Base-by-base conservation (phyloP, 202 grass and related monocot genomes). In the Elaeis oleifera region DNA sequence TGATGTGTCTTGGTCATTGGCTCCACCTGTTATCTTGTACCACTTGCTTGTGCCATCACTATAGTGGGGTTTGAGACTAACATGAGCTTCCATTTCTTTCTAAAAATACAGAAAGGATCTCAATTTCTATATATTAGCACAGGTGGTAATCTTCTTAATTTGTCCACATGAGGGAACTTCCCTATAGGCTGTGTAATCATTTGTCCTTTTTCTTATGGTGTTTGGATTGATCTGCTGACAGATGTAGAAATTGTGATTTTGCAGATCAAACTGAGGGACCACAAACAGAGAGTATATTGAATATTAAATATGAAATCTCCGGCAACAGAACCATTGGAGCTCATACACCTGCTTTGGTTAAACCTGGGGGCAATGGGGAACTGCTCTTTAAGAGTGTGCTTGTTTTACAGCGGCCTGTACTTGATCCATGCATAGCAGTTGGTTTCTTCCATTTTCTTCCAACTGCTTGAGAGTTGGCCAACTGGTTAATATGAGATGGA, bases 401-500 rank as follows among this genome's bases (percentile, higher is more conserved):
- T 58, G 82, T 67, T 65, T 64, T 99, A 69, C 87, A 99, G 65
- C 79, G 83, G 31, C 94, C 94, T 71, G 79, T 99, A 59, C 85
- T 99, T 19, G 85, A 99, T 79, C 94, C 94, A 48, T 94, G 80
- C 61, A 44, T 99, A 15, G 94, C 94, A 60, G 85, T 99, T 82
- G 95, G 95, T 48, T 94, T 80, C 83, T 99, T 81, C 95, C 95
- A 39, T 99, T 99, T 70, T 99, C 85, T 63, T 82, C 85, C 1
- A 80, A 94, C 51, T 89, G 77, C 78, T 62, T 99, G 21, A 85
- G 88, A 71, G 94, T 99, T 79, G 94, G 88, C 52, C 85, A 99
- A 32, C 80, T 99, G 57, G 83, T 99, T 31, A 80, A 80, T 86
- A 86, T 99, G 82, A 99, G 68, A 76, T 99, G 95, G 95, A 94